phyloP scores from a whole-genome alignment of 2,329 filamentous ascomycete species.

The Gaeumannomyces sp. region DNA sequence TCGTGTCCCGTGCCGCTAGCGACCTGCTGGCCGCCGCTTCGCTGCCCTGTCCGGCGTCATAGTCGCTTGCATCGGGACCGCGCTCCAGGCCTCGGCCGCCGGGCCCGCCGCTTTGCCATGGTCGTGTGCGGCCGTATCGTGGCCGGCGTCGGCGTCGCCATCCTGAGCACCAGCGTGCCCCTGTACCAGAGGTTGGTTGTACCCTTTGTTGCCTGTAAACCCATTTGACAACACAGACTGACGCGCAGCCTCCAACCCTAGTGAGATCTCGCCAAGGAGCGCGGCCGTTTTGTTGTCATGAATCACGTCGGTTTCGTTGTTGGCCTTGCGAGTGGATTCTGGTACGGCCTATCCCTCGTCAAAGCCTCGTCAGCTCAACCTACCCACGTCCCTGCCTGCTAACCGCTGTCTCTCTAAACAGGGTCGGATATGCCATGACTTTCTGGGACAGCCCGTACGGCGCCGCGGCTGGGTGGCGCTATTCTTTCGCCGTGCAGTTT shows the following conservation, averaged over 20 bases:
- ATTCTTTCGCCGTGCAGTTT: slow-evolving; percentile 44
- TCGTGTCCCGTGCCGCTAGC: slow-evolving; percentile 44
- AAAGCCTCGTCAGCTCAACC: background rate
- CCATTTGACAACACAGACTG: background rate
- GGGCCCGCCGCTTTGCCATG: slow-evolving; percentile 35
- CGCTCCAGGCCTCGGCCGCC: slow-evolving; percentile 38
- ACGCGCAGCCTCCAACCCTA: slow-evolving; percentile 19
- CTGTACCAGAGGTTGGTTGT: slow-evolving; percentile 45
- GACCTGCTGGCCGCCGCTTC: slow-evolving; percentile 44
- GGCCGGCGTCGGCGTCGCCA: slow-evolving; percentile 45
- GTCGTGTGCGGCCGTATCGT: slow-evolving; percentile 46
- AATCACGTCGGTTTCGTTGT: slow-evolving; percentile 54
- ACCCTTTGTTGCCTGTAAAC: background rate
- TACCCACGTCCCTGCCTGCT: background rate
- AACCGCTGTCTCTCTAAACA: slow-evolving; percentile 19
- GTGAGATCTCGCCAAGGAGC: slow-evolving; percentile 46
- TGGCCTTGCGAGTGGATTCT: slow-evolving; percentile 48
- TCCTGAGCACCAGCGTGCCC: slow-evolving; percentile 51
- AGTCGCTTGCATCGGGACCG: slow-evolving; percentile 41
- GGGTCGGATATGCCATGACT: slow-evolving; percentile 50
- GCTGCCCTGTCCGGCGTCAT: slow-evolving; percentile 42
- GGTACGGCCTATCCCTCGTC: slow-evolving; percentile 29
- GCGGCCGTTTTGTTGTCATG: slow-evolving; percentile 51
- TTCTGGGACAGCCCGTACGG: slow-evolving; percentile 42
- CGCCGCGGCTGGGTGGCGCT: slow-evolving; percentile 44